These are phyloP conservation scores for Umbelopsis sp. DNA, from an alignment of 371 early-diverging fungal species.

Conservation along the genomic window DNA sequence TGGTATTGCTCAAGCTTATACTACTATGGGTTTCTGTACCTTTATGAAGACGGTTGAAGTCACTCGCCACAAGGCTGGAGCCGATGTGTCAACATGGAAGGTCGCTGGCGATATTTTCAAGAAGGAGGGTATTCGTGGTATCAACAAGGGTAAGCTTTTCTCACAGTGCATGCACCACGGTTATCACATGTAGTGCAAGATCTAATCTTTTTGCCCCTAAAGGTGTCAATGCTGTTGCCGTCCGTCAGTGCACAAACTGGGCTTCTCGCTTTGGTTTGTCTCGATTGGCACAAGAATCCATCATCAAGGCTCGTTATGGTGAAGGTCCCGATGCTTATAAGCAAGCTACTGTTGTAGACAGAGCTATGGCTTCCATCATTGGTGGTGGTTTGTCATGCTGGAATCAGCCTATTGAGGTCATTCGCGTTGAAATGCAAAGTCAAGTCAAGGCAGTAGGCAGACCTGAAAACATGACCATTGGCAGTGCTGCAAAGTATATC, in stretches of 20 bases:
- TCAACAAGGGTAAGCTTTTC: slow-evolving; percentile 88
- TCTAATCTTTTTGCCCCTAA: slow-evolving; percentile 34
- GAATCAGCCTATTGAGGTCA: slow-evolving; percentile 98
- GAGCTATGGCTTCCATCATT: slow-evolving; percentile 79
- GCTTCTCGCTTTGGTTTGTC: slow-evolving; percentile 93
- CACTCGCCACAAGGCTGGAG: slow-evolving; percentile 88
- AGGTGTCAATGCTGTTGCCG: slow-evolving; percentile 87
- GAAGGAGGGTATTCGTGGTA: slow-evolving; percentile 91
- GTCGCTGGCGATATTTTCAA: slow-evolving; percentile 90
- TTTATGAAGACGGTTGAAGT: slow-evolving; percentile 99
- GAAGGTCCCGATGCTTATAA: slow-evolving; percentile 39
- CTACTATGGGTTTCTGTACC: slow-evolving; percentile 98
- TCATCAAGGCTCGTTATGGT: slow-evolving; percentile 59
- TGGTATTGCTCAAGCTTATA: slow-evolving; percentile 91
- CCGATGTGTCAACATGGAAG: slow-evolving; percentile 73
- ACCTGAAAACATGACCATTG: slow-evolving; percentile 88
- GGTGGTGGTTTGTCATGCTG: slow-evolving; percentile 93
- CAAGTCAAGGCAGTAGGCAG: slow-evolving; percentile 84
- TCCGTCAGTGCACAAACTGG: slow-evolving; percentile 97
- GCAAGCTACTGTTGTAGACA: slow-evolving; percentile 57
- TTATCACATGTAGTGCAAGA: slow-evolving; percentile 73
- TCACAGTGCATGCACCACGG: slow-evolving; percentile 69
- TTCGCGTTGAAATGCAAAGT: slow-evolving; percentile 96
- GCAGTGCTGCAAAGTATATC: slow-evolving; percentile 84
- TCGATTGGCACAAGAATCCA: slow-evolving; percentile 80